Evolutionary conservation across 169 alveolate genomes (phyloP).

Genomic region (Plasmodium knowlesi): DNA sequence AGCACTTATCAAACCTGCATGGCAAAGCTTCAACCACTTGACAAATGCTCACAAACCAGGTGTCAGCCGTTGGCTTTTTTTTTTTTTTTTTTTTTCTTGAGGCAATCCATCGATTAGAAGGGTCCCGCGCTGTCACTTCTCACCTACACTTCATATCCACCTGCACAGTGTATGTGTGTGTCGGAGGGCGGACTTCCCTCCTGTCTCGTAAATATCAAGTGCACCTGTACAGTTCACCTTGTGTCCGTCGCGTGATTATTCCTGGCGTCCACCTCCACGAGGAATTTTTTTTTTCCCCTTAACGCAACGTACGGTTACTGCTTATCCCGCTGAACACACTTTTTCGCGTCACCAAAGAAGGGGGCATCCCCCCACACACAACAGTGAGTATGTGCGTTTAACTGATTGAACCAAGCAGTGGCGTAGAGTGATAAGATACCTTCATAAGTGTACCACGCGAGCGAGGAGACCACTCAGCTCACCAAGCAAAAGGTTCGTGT

Average conservation of each 20-base stretch:
- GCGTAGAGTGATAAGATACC: not conserved
- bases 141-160: no score
- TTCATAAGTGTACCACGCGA: not conserved
- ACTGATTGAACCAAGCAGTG: not conserved
- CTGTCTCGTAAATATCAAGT: not conserved
- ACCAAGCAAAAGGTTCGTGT: not conserved
- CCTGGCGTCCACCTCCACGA: not conserved
- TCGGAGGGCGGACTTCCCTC: not conserved
- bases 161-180: no score
- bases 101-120: no score
- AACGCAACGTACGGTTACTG: not conserved
- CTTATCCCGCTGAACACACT: no score
- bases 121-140: no score
- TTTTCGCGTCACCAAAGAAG: not conserved
- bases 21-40: no score
- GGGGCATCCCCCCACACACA: not conserved
- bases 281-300: not conserved
- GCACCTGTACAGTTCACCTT: not conserved
- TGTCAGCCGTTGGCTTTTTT: no score
- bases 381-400: not conserved
- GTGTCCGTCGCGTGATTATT: not conserved
- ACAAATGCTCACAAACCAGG: no score
- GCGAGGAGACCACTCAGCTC: not conserved
- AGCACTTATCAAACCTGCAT: no score
- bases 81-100: no score